phyloP scores from a whole-genome alignment of 2,329 filamentous ascomycete species.

The Aspergillus sergii region DNA sequence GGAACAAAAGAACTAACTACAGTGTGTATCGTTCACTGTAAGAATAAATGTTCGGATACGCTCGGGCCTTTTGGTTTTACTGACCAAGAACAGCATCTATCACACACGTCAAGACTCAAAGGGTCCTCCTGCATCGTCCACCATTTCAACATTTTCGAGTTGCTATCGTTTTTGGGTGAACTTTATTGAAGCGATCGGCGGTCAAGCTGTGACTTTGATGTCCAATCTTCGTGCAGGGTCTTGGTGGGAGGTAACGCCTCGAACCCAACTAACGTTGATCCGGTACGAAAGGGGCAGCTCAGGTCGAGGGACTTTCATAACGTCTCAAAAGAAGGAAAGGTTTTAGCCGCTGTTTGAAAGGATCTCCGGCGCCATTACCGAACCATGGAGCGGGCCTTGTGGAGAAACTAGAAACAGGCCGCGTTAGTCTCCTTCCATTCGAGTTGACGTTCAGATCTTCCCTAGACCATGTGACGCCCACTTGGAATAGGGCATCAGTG shows the following conservation, averaged over 20 bases:
- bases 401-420: slow-evolving; percentile 8
- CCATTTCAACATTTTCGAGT: neutral
- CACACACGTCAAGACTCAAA: neutral
- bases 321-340: neutral
- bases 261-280: slow-evolving; percentile 12
- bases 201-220: slow-evolving; percentile 2
- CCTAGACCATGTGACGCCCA: slow-evolving; percentile 6
- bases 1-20: neutral
- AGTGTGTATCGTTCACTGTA: neutral
- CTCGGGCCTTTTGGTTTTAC: neutral
- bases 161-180: slow-evolving; percentile 6
- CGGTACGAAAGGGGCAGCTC: slow-evolving; percentile 4
- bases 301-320: neutral
- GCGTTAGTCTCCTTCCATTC: slow-evolving; percentile 2
- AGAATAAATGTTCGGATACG: neutral
- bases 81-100: neutral
- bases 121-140: neutral
- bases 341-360: slow-evolving; percentile 2
- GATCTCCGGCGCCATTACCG: neutral
- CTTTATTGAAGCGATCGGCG: slow-evolving; percentile 14
- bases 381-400: slow-evolving; percentile 3
- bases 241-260: neutral
- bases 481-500: slow-evolving; percentile 3
- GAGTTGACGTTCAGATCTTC: slow-evolving; percentile 2
- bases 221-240: neutral